Evolutionary conservation across 306 rosid genomes (phyloP).

Genomic region (Cotoneaster glaucophyllus): DNA sequence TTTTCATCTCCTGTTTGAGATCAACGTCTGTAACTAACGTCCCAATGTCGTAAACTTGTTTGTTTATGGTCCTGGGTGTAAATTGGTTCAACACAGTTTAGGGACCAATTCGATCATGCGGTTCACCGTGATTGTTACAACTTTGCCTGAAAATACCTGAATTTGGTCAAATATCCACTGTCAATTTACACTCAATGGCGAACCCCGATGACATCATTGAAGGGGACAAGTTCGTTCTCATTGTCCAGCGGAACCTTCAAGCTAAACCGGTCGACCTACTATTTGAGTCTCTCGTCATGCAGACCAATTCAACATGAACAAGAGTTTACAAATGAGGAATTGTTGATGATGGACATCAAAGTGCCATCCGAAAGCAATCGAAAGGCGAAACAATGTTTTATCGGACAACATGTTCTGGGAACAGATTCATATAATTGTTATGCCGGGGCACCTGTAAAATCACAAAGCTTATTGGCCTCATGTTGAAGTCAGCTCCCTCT

Average conservation of each 20-base stretch:
- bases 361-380: background rate
- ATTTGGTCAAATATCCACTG: background rate
- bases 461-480: background rate
- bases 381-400: background rate
- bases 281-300: background rate
- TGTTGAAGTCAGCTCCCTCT: constrained; percentile 26
- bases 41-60: background rate
- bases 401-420: background rate
- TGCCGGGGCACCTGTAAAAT: background rate
- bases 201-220: background rate
- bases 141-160: too few species aligned
- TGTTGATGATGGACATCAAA: background rate
- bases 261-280: background rate
- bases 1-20: background rate
- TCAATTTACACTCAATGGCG: background rate
- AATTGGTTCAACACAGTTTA: background rate
- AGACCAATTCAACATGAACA: background rate
- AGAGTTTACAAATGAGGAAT: background rate
- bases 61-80: background rate
- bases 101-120: too few species aligned
- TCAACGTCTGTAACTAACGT: background rate
- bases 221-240: background rate
- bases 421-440: background rate
- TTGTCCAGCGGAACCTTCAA: background rate
- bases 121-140: too few species aligned